Evolutionary conservation across 2,329 filamentous ascomycete species (phyloP).

Genomic region (Cyphellophora europaea): DNA sequence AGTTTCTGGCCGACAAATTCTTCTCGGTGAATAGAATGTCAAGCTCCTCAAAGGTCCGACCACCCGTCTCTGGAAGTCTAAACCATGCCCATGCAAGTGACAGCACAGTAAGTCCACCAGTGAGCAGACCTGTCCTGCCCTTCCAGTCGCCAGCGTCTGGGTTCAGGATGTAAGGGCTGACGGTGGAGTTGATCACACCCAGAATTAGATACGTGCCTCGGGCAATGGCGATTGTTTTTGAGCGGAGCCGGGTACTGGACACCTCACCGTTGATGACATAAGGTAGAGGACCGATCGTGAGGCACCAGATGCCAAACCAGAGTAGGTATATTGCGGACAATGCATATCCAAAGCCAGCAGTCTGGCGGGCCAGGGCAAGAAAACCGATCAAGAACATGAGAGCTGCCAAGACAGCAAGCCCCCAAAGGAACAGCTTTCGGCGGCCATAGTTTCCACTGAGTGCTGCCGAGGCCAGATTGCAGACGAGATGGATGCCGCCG

Average conservation of each 20-base stretch:
- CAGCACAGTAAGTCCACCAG: constrained; percentile 68
- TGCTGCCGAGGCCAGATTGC: too few species aligned
- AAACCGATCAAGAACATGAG: constrained; percentile 22
- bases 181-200: constrained; percentile 20
- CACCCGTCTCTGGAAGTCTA: constrained; percentile 64
- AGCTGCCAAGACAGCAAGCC: constrained; percentile 19
- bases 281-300: constrained; percentile 44
- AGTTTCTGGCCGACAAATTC: constrained; percentile 27
- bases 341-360: constrained; percentile 24
- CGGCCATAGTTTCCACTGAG: constrained; percentile 33
- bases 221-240: constrained; percentile 46
- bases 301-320: constrained; percentile 46
- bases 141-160: constrained; percentile 26
- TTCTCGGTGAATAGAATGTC: constrained; percentile 31
- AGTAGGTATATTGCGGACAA: constrained; percentile 40
- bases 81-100: constrained; percentile 76
- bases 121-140: constrained; percentile 41
- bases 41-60: constrained; percentile 30
- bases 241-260: constrained; percentile 42
- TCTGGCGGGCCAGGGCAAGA: too few species aligned
- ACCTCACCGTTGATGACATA: constrained; percentile 44
- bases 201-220: constrained; percentile 38
- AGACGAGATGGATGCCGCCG: constrained; percentile 34
- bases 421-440: constrained; percentile 27
- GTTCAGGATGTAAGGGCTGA: constrained; percentile 21